Percentiles rank a stretch among this genome's conserved stretches.
Evolutionary conservation across 139 green algal genomes (phyloP).

Genomic region (Volvox africanus): DNA sequence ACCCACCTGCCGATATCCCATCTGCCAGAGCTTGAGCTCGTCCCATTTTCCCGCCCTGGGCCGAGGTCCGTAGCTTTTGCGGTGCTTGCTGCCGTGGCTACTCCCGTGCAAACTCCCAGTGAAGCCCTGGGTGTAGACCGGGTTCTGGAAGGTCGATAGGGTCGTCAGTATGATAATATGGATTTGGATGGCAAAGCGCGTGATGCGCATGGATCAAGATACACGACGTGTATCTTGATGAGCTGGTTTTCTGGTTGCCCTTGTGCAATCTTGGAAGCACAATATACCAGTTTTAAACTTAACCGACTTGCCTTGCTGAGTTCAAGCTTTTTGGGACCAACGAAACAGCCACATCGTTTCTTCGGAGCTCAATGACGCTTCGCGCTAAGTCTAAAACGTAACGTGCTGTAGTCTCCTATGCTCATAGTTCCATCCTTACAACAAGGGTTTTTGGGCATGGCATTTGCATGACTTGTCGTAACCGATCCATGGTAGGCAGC

Average conservation of each 20-base stretch:
- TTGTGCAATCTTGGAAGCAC: neutral
- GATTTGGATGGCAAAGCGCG: neutral
- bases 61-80: neutral
- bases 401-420: too few relatives aligned
- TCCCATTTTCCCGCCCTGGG: conserved; percentile 32
- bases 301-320: neutral
- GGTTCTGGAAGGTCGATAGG: neutral
- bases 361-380: too few relatives aligned
- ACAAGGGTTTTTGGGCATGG: too few relatives aligned
- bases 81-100: neutral
- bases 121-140: neutral
- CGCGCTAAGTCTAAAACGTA: too few relatives aligned
- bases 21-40: conserved; percentile 51
- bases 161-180: neutral
- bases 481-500: too few relatives aligned
- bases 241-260: neutral
- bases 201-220: neutral
- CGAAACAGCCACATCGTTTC: too few relatives aligned
- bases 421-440: too few relatives aligned
- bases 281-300: neutral
- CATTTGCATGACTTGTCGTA: too few relatives aligned
- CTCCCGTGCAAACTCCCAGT: neutral
- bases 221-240: neutral
- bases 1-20: conserved; percentile 43
- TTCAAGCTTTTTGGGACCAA: neutral